These are phyloP conservation scores for Cryptococcus wingfieldii DNA, from an alignment of 1,284 basidiomycete genomes.

Conservation along the genomic window DNA sequence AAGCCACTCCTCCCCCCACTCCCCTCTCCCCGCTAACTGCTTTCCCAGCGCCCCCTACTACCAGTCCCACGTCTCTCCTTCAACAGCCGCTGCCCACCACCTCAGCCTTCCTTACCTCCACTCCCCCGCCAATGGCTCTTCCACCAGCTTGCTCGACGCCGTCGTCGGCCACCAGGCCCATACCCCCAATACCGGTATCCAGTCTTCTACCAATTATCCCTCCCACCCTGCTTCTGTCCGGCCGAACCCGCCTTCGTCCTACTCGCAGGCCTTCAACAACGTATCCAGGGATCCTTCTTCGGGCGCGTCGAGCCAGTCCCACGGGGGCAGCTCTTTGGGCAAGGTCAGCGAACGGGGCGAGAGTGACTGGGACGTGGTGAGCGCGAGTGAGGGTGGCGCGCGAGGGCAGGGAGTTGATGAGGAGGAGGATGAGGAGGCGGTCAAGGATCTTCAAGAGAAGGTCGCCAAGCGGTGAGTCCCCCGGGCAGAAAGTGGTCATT, in stretches of 20 bases:
- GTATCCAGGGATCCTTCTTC: not conserved
- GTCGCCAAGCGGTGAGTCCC: slow-evolving; percentile 39
- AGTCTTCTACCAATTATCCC: too few species aligned
- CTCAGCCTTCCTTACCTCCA: slow-evolving; percentile 11
- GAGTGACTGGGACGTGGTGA: slow-evolving; percentile 30
- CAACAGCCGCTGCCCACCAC: not conserved
- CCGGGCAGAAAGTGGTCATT: not conserved
- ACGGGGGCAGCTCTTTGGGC: not conserved
- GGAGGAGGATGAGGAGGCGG: slow-evolving; percentile 20
- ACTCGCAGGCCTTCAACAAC: not conserved
- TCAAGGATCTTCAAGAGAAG: slow-evolving; percentile 41
- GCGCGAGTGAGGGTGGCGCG: slow-evolving; percentile 23
- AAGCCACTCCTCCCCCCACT: too few species aligned
- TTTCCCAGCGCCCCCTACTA: too few species aligned
- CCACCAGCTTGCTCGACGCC: slow-evolving; percentile 37
- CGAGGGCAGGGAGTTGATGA: slow-evolving; percentile 4
- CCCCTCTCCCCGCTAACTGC: too few species aligned
- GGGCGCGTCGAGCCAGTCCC: not conserved
- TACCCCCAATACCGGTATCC: not conserved
- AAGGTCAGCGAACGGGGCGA: slow-evolving; percentile 3
- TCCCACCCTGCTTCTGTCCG: not conserved
- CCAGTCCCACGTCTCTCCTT: not conserved
- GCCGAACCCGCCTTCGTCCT: not conserved
- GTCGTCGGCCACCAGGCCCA: slow-evolving; percentile 24
- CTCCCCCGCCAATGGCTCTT: slow-evolving; percentile 18